Base-by-base conservation (phyloP, 169 alveolate genomes). In the Plasmodium relictum region DNA sequence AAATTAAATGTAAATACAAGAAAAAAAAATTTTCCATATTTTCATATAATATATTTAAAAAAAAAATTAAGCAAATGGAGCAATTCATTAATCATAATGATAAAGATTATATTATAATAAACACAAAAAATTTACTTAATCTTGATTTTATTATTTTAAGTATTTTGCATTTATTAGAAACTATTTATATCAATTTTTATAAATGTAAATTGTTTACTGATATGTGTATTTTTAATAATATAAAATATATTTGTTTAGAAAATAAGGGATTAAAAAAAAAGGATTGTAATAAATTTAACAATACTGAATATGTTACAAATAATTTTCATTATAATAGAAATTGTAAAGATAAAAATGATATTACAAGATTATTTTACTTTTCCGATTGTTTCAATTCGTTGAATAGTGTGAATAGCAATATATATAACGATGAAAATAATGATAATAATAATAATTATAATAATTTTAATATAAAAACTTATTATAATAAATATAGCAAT, bases 181-280 rank as follows among this genome's bases (percentile, higher is more conserved):
- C 62, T 59, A 83, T 83, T 14, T 83, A 83, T 62, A 54, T 83
- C 1, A 83, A 83, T 48, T 37, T 83, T 18, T 83, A 83, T 50
- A 83, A 83, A 20, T 52, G 80, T 37, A 83, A 83, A 59, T 18
- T 83, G 10, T 83, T 83, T 59, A 83, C 91, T 10, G 91, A 83
- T 68, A 83, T 83, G 91, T 83, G 91, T 7, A 83, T 83, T 8
- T 83, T 83, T 31, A 83, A 80, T 68, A 80, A 80, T 68, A 80
- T 80, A 41, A 80, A 80, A 31, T 80, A 80, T 44, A 48, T 69
- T 10, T 80, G 80, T 16, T 54, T 80, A 54, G 90, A 80, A 26
- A 44, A 80, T 62, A 80, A 44, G 7, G 73, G 31, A 26, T 22
- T 18, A 62, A 68, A 65, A 37, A 68, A 52, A 61, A 80, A 80